These are phyloP conservation scores for Chrysochromulina parva DNA, from an alignment of 78 protist genomes.

Conservation along the genomic window DNA sequence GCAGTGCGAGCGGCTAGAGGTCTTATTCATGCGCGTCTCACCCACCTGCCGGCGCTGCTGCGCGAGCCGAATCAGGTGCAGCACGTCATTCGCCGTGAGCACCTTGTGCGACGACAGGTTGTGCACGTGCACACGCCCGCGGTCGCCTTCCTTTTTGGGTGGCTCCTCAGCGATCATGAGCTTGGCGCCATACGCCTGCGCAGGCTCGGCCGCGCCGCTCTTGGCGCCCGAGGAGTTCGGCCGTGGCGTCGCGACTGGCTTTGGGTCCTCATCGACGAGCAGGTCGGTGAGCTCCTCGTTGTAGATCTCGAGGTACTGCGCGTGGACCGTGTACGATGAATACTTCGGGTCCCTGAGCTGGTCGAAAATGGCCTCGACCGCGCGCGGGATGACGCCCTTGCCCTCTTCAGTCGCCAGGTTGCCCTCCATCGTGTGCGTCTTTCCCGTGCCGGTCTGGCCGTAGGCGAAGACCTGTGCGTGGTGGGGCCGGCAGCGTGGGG, in stretches of 20 bases:
- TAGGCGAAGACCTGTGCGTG: slow-evolving; percentile 40
- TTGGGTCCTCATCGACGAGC: slow-evolving; percentile 12
- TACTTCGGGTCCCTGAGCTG: background rate
- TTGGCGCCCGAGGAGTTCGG: background rate
- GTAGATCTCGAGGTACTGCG: slow-evolving; percentile 50
- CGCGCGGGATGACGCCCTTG: slow-evolving; percentile 47
- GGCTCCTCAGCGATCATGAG: slow-evolving; percentile 22
- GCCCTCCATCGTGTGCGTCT: slow-evolving; percentile 60
- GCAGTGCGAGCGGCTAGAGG: slow-evolving; percentile 54
- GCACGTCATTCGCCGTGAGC: background rate
- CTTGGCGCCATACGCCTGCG: background rate
- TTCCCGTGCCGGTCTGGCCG: slow-evolving; percentile 63
- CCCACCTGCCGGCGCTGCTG: slow-evolving; percentile 44
- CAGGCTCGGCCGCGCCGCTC: background rate
- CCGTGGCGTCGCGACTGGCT: background rate
- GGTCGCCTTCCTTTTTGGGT: background rate
- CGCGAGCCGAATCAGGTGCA: slow-evolving; percentile 28
- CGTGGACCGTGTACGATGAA: background rate
- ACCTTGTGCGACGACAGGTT: slow-evolving; percentile 30
- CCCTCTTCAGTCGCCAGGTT: background rate
- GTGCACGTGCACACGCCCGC: slow-evolving; percentile 30
- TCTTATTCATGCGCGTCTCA: slow-evolving; percentile 58
- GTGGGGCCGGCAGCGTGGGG: too few relatives aligned
- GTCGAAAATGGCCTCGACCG: slow-evolving; percentile 41
- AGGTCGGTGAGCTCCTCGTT: slow-evolving; percentile 57